Base-by-base conservation (phyloP, 2,329 filamentous ascomycete genomes). In the Pyricularia pennisetigena region DNA sequence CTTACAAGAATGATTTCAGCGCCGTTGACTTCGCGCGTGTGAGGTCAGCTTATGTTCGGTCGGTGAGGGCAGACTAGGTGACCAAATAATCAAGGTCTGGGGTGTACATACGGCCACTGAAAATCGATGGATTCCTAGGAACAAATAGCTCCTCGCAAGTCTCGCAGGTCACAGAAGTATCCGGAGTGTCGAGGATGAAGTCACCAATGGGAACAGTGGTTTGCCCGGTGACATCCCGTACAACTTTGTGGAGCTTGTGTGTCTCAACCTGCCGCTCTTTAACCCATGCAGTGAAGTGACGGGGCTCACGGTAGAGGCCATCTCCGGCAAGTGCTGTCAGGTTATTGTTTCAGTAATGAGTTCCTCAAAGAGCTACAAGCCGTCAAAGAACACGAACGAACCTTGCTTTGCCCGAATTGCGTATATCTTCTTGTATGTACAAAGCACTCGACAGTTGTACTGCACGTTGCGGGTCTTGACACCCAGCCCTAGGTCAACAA, bases 241-340 rank as follows among this genome's bases (percentile, higher is more conserved):
- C 71, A 3, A 75, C 70, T 1, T 74, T 71, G 26, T 78, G 76
- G 0, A 81, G 75, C 62, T 80, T 76, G 70, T 78, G 80, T 9
- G 74, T 70, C 69, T 82, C 80, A 0, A 74, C 72, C 64, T 78
- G 72, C 35, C 75, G 71, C 1, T 74, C 76, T 65, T 76, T 76
- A 3, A 70, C 71, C 80, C 80, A 82, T 0, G 80, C 74, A 2
- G 78, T 79, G 69, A 82, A 82, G 69, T 78, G 76, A 4, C 79
- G 75, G 62, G 74, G 74, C 70, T 81, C 79, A n/a, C 79, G 74
- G 68, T 77, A 80, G 54, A 78, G 72, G 6, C 78, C 77, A 67
- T 78, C 77, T 35, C 77, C 77, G 68, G 78, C 77, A 20, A 79
- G 74, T 7, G 70, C 71, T 70, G 76, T 74, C 12, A 23, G 9